Evolutionary conservation across 2,329 filamentous ascomycete genomes (phyloP), one percentile per base, ranked within the genome.

Genomic region (Xylariaceae sp.): DNA sequence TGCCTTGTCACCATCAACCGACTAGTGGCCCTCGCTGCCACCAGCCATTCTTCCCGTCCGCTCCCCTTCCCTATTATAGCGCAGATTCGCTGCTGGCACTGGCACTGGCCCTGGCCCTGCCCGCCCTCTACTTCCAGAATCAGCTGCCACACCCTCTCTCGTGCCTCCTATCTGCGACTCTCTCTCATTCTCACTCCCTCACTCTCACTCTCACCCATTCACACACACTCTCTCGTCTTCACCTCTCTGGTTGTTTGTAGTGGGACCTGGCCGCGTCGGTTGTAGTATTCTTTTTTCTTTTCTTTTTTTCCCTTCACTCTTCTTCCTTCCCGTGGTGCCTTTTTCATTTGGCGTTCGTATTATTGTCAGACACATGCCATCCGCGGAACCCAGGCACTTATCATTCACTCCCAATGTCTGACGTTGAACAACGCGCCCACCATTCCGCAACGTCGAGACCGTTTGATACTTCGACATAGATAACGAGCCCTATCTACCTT

Each of bases 351-450:
- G 64, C 62, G 58, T 65, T 51, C 58, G 50, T 60, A 62, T 52
- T 56, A 53, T 53, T 63, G 66, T 67, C 62, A 64, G 23, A 30
- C 63, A 70, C 64, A 64, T 65, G 61, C 57, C 53, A 57, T 61
- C 50, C 44, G 54, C 64, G 44, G 56, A 56, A 51, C 52, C 64
- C 34, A 61, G 61, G 57, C 53, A 42, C 62, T 64, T 57, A 59
- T 58, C 56, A 62, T 64, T 58, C 60, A 66, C 65, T 70, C 64
- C 67, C 66, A 64, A 71, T 70, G 66, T 66, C 68, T 69, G 64
- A 70, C 66, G 68, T 67, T 66, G 66, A 63, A 68, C 68, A 67
- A 68, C 65, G 55, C 59, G 64, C 60, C 60, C 56, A 59, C 51
- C 58, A 64, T 58, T 61, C 61, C 66, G 54, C 62, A 63, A 60